Percentiles rank a stretch among this genome's conserved stretches.
Evolutionary conservation across 169 alveolate species (phyloP).

Genomic region (Eimeria necatrix): DNA sequence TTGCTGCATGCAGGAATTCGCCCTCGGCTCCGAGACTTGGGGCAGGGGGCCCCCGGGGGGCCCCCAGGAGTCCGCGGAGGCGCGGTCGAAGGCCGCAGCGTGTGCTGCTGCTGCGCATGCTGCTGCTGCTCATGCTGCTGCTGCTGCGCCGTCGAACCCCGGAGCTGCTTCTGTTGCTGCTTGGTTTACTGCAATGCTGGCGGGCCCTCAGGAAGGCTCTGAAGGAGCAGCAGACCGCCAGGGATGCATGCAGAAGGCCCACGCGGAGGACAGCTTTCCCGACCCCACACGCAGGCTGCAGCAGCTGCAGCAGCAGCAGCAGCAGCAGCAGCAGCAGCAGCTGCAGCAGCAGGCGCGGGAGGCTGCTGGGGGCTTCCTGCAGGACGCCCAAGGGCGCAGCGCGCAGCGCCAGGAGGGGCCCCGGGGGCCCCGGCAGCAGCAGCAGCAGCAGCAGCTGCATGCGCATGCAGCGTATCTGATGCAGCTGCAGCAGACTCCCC

Average conservation of each 20-base stretch:
- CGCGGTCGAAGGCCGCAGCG: conserved; percentile 10
- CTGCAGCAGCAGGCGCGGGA: not conserved
- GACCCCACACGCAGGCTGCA: not conserved
- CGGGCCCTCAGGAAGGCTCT: conserved; percentile 16
- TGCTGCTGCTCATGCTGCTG: conserved; percentile 28
- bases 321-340: too few relatives aligned
- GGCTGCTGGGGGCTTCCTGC: not conserved
- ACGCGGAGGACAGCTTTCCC: not conserved
- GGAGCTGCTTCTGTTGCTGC: conserved; percentile 26
- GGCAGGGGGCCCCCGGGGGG: conserved; percentile 35
- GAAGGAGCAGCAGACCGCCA: too few relatives aligned
- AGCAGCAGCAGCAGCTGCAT: too few relatives aligned
- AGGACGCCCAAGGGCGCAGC: too few relatives aligned
- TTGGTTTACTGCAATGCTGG: conserved; percentile 20
- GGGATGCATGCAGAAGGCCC: not conserved
- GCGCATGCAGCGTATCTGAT: too few relatives aligned
- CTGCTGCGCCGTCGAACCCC: conserved; percentile 6
- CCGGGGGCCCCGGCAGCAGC: too few relatives aligned
- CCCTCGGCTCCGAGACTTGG: not conserved
- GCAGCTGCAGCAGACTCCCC: not conserved
- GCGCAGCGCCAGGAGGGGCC: too few relatives aligned
- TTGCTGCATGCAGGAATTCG: not conserved
- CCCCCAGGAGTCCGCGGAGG: not conserved
- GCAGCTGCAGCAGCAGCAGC: too few relatives aligned
- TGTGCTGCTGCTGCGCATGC: not conserved